Base-by-base conservation (phyloP, 148 eudicot genomes). In the Euryodendron excelsum region DNA sequence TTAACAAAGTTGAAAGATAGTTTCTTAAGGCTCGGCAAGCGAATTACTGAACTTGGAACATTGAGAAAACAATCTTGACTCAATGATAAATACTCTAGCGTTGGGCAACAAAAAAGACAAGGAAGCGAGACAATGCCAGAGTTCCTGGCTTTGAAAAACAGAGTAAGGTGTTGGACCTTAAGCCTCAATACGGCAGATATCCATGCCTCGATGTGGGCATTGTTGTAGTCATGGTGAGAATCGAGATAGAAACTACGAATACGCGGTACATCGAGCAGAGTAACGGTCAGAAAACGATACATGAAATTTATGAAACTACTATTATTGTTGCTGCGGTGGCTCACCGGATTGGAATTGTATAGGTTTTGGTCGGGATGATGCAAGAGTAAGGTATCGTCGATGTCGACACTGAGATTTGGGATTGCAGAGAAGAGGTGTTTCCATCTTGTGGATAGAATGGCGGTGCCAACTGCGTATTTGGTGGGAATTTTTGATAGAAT, bases 401-500 rank as follows among this genome's bases (percentile, higher is more conserved):
- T 39, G 30, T 0, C 20, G 33, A 69, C n/a, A 25, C 21, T 23
- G 73, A 41, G 73, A 41, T 69, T 69, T 9, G 73, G 73, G 73
- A 45, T 69, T 47, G 30, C 7, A 1, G 25, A 18, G 37, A 47
- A 50, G 37, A 71, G 37, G 48, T 48, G 36, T n/a, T 71, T 48
- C 74, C 74, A 50, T 30, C 55, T 30, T 36, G 74, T 28, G 0
- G 74, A 71, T 3, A 71, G 39, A 31, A 48, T 11, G 23, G 74
- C 5, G 60, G 74, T 30, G 59, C 37, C 56, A 4, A 71, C 5
- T 13, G 74, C 39, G 39, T 17, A 7, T 71, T 50, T 71, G 23
- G 74, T 71, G 74, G 74, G 74, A 3, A 69, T 53, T 23, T 41
- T 41, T 0, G 53, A 44, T 9, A 69, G 33, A 31, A 69, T 69